A percentile compares a stretch with the other conserved stretches of the same genome.
These are phyloP conservation scores for Podospora australis DNA, from an alignment of 495 filamentous ascomycete genomes.

Conservation along the genomic window DNA sequence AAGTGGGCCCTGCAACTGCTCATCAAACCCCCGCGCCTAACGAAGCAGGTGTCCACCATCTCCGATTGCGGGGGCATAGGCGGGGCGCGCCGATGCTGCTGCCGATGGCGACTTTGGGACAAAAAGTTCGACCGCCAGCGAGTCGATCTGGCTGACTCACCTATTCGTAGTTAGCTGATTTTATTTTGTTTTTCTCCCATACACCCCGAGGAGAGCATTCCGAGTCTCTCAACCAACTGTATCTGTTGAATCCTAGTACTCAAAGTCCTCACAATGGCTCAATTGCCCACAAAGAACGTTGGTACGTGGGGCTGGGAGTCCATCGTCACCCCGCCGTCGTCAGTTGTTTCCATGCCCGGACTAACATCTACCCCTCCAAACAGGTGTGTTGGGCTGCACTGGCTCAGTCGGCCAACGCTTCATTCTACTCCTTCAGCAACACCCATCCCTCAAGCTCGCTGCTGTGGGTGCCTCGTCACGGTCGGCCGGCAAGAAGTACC, in stretches of 20 bases:
- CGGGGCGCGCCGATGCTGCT: constrained; percentile 2
- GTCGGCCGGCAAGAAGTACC: constrained; percentile 76
- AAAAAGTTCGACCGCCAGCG: constrained; percentile 15
- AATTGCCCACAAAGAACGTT: constrained; percentile 47
- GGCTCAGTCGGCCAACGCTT: constrained; percentile 84
- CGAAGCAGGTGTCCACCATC: too few species aligned
- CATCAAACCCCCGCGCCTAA: too few species aligned
- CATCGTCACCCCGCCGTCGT: neutral
- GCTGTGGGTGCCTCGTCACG: constrained; percentile 73
- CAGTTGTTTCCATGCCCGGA: neutral
- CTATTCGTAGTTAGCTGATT: too few species aligned
- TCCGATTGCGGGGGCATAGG: constrained; percentile 26
- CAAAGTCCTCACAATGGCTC: constrained; percentile 25
- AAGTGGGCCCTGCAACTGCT: too few species aligned
- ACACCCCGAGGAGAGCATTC: neutral
- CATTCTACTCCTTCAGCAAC: constrained; percentile 71
- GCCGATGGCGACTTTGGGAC: constrained; percentile 6
- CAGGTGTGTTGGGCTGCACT: constrained; percentile 64
- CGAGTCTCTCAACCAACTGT: too few species aligned
- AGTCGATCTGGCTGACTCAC: constrained; percentile 18
- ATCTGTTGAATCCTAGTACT: too few species aligned
- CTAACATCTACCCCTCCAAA: constrained; percentile 7
- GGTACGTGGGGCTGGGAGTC: constrained; percentile 28
- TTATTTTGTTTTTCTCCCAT: neutral
- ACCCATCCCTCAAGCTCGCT: constrained; percentile 68